Evolutionary conservation across 305 asterid species (phyloP).

Genomic region (Ilex paraguariensis): DNA sequence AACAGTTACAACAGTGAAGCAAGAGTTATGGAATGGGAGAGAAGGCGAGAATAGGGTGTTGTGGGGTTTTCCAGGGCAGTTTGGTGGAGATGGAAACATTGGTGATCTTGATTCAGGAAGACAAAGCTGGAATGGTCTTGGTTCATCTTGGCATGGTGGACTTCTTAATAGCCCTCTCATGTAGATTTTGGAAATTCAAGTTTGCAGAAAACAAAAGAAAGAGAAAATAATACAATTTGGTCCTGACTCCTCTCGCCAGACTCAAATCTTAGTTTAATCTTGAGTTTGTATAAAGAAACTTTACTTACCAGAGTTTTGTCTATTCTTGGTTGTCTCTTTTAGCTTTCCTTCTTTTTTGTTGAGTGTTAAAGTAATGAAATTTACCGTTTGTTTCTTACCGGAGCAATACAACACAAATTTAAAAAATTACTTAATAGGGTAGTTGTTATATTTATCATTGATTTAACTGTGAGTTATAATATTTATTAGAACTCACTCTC

Average conservation of each 20-base stretch:
- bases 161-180: slow-evolving; percentile 69
- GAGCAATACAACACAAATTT: too few relatives aligned
- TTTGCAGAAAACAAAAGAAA: slow-evolving; percentile 3
- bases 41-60: slow-evolving; percentile 34
- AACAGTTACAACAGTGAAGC: neutral
- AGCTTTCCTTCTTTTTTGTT: too few relatives aligned
- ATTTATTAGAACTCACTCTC: too few relatives aligned
- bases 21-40: slow-evolving; percentile 33
- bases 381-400: too few relatives aligned
- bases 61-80: slow-evolving; percentile 81
- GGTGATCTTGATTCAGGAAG: slow-evolving; percentile 40
- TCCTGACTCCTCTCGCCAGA: slow-evolving; percentile 10
- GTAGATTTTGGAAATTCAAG: slow-evolving; percentile 13
- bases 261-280: slow-evolving; percentile 12
- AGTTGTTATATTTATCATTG: too few relatives aligned
- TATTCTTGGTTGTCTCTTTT: neutral
- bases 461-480: too few relatives aligned
- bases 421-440: too few relatives aligned
- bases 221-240: slow-evolving; percentile 18
- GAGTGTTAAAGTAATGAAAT: too few relatives aligned
- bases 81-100: slow-evolving; percentile 26
- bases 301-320: too few relatives aligned
- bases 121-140: slow-evolving; percentile 49
- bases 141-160: slow-evolving; percentile 79
- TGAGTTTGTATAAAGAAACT: neutral